Conservation (phyloP, 2,329 filamentous ascomycete species). For the Exophiala alcalophila region DNA sequence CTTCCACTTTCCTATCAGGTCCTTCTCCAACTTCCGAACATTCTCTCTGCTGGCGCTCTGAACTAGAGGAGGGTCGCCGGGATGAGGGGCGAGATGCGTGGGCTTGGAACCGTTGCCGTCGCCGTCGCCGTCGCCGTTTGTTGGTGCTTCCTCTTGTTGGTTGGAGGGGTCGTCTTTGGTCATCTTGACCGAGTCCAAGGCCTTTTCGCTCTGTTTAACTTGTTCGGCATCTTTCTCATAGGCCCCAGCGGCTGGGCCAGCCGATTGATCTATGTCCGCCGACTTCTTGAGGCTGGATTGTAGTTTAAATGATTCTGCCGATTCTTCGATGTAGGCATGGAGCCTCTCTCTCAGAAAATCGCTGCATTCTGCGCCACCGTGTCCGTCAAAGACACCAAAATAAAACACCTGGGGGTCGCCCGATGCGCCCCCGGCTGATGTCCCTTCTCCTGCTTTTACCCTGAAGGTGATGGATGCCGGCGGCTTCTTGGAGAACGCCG, state of each 20-base stretch:
- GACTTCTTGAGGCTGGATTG: constrained; percentile 65
- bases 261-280: constrained; percentile 13
- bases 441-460: constrained; percentile 37
- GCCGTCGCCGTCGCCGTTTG: constrained; percentile 34
- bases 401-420: constrained; percentile 97
- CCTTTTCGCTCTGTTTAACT: constrained; percentile 18
- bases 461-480: constrained; percentile 60
- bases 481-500: constrained; percentile 81
- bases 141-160: no score
- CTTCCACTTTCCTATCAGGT: constrained; percentile 74
- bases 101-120: constrained; percentile 22
- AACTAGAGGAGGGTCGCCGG: constrained; percentile 46
- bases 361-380: constrained; percentile 86
- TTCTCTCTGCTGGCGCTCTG: constrained; percentile 57
- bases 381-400: constrained; percentile 93
- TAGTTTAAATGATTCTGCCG: constrained; percentile 72
- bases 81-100: constrained; percentile 11
- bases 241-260: constrained; percentile 2
- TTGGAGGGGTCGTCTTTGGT: constrained; percentile 11
- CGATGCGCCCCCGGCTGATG: constrained; percentile 67
- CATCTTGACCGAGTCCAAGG: constrained; percentile 14
- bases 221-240: constrained; percentile 17
- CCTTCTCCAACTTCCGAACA: constrained; percentile 66
- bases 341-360: constrained; percentile 79
- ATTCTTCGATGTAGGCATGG: constrained; percentile 83